Evolutionary conservation across 2,329 filamentous ascomycete genomes (phyloP).

Genomic region (Fusarium sp.): DNA sequence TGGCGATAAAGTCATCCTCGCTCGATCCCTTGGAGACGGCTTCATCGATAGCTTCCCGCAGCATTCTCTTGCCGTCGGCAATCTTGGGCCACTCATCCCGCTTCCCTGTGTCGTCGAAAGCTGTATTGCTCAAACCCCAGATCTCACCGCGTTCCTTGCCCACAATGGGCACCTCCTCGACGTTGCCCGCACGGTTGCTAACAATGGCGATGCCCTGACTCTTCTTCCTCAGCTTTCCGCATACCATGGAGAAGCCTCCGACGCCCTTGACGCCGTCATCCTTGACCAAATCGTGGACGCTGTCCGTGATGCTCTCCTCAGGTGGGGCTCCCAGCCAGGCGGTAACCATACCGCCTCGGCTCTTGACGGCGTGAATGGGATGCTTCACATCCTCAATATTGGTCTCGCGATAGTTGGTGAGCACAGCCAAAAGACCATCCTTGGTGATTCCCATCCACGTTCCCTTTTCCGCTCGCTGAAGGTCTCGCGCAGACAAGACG

Average conservation of each 20-base stretch:
- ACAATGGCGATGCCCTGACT: constrained; percentile 69
- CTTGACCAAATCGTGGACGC: constrained; percentile 64
- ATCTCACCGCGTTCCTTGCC: constrained; percentile 62
- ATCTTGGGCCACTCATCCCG: constrained; percentile 72
- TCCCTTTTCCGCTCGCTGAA: constrained; percentile 70
- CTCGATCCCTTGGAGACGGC: constrained; percentile 50
- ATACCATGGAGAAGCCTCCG: constrained; percentile 75
- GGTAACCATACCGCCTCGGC: constrained; percentile 73
- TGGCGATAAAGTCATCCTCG: constrained; percentile 62
- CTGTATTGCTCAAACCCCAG: constrained; percentile 73
- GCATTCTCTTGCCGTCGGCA: constrained; percentile 60
- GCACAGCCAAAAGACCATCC: constrained; percentile 69
- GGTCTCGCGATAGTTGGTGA: constrained; percentile 75
- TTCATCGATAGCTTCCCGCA: constrained; percentile 57
- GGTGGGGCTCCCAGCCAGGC: constrained; percentile 67
- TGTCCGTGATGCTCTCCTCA: constrained; percentile 60
- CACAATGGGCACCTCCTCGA: constrained; percentile 69
- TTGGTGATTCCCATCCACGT: constrained; percentile 75
- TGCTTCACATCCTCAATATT: constrained; percentile 61
- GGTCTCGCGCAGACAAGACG: constrained; percentile 71
- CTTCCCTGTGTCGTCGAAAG: constrained; percentile 57
- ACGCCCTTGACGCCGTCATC: constrained; percentile 68
- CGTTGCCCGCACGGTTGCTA: constrained; percentile 68
- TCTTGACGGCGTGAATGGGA: constrained; percentile 65
- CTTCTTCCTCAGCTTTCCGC: constrained; percentile 66